Conservation (phyloP, 73 alveolate species). For the Tetrahymena thermophila region DNA sequence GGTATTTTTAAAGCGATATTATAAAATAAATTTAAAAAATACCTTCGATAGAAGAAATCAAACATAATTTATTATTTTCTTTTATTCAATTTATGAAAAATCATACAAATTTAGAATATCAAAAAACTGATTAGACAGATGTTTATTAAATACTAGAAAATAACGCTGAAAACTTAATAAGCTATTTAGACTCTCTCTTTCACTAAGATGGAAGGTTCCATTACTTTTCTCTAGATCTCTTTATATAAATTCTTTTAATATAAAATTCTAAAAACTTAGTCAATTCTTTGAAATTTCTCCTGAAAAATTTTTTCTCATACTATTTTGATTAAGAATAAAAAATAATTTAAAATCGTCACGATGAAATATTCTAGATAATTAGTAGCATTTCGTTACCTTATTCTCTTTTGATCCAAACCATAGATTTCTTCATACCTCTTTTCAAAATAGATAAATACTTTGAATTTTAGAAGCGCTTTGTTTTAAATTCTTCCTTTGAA, state of each 20-base stretch:
- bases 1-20: neutral
- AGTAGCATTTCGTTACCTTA: neutral
- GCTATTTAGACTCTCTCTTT: neutral
- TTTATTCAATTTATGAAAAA: too few relatives aligned
- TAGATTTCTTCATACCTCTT: neutral
- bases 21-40: too few relatives aligned
- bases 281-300: neutral
- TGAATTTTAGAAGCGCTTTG: too few relatives aligned
- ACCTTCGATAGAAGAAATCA: neutral
- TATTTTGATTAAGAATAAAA: neutral
- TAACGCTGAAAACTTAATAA: neutral
- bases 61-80: neutral
- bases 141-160: neutral
- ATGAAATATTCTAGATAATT: neutral
- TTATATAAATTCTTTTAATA: neutral
- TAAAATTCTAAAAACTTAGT: neutral
- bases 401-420: neutral
- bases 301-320: neutral
- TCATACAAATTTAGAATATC: neutral
- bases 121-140: neutral
- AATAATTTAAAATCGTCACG: neutral
- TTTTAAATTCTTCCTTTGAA: neutral
- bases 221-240: neutral
- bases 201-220: neutral
- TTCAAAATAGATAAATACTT: neutral